Evolutionary conservation across 306 rosid species (phyloP).

Genomic region (Acmispon strigosus): DNA sequence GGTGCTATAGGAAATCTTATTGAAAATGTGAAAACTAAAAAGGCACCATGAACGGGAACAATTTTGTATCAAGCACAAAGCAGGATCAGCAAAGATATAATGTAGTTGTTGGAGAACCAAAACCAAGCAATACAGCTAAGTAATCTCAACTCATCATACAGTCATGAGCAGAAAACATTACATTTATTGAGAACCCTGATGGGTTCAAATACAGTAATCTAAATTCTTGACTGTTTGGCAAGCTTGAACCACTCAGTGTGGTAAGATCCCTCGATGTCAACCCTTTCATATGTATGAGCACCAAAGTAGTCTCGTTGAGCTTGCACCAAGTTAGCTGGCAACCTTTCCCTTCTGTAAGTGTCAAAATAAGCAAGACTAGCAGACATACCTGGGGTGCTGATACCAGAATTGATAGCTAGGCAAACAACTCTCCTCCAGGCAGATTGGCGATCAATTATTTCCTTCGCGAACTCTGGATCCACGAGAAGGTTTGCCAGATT

Average conservation of each 20-base stretch:
- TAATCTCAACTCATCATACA: slow-evolving; percentile 40
- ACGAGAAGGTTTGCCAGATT: slow-evolving; percentile 88
- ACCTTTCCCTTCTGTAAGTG: slow-evolving; percentile 63
- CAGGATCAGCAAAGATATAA: slow-evolving; percentile 20
- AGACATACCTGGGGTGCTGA: slow-evolving; percentile 92
- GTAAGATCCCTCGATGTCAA: slow-evolving; percentile 67
- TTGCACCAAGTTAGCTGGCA: slow-evolving; percentile 91
- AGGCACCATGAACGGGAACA: background rate
- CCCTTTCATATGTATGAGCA: slow-evolving; percentile 86
- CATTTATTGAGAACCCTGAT: slow-evolving; percentile 26
- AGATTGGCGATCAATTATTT: slow-evolving; percentile 74
- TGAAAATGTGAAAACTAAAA: background rate
- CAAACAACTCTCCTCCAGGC: slow-evolving; percentile 87
- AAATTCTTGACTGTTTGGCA: slow-evolving; percentile 52
- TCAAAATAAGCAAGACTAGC: slow-evolving; percentile 92
- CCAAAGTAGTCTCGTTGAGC: slow-evolving; percentile 94
- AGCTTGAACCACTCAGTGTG: slow-evolving; percentile 97
- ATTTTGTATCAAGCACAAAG: slow-evolving; percentile 10
- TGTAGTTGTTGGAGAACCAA: slow-evolving; percentile 10
- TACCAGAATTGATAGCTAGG: slow-evolving; percentile 82
- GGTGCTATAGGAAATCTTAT: slow-evolving; percentile 16
- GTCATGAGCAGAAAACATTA: slow-evolving; percentile 49
- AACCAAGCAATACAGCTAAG: slow-evolving; percentile 10
- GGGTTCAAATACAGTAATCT: slow-evolving; percentile 18
- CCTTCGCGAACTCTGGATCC: slow-evolving; percentile 89